These are phyloP conservation scores for Kurtzmaniella quercitrusa DNA, from an alignment of 1,139 yeast genomes.

Conservation along the genomic window DNA sequence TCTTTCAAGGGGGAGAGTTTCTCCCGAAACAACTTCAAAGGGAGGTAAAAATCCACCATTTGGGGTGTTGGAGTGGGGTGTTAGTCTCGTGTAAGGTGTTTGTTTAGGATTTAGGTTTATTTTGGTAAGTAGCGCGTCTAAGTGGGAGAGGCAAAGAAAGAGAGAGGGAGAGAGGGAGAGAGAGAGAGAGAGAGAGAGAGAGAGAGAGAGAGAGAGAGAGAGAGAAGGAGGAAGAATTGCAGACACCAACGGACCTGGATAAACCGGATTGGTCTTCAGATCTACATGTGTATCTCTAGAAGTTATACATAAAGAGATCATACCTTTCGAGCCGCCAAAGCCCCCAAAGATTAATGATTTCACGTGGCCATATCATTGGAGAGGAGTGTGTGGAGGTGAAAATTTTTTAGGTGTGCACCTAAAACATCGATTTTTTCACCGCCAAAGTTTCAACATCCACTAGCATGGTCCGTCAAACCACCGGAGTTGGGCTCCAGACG, in stretches of 20 bases:
- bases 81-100: background rate
- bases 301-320: no score
- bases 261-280: no score
- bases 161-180: no score
- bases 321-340: no score
- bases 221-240: no score
- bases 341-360: no score
- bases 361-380: no score
- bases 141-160: constrained; percentile 21
- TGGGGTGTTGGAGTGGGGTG: background rate
- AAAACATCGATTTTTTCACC: background rate
- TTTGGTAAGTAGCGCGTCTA: constrained; percentile 15
- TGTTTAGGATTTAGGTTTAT: background rate
- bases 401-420: background rate
- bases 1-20: constrained; percentile 15
- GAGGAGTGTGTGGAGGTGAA: background rate
- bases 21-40: constrained; percentile 14
- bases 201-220: no score
- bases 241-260: no score
- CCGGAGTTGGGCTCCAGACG: constrained; percentile 1
- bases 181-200: no score
- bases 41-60: constrained; percentile 8
- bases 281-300: no score
- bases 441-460: background rate
- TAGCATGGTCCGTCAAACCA: background rate